Percentiles rank a stretch among this genome's conserved stretches.
These are phyloP conservation scores for Fusarium burgessii DNA, from an alignment of 2,329 filamentous ascomycete species.

Conservation along the genomic window DNA sequence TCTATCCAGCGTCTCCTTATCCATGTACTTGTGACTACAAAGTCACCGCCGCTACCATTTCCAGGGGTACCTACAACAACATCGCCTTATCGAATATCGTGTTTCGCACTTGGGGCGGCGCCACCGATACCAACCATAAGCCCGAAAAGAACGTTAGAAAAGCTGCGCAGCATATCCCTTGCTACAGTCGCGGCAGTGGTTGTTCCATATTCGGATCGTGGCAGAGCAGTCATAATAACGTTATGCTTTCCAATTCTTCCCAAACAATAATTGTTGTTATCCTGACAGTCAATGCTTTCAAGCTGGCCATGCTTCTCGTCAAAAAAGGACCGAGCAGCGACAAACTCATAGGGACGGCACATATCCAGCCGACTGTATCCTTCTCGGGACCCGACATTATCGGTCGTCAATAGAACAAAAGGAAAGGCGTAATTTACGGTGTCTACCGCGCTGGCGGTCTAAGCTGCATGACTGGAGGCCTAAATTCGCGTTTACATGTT, in stretches of 20 bases:
- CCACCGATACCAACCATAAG: slow-evolving; percentile 54
- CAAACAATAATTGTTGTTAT: slow-evolving; percentile 49
- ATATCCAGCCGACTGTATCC: slow-evolving; percentile 60
- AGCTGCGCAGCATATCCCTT: slow-evolving; percentile 47
- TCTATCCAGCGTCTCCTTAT: too few species aligned
- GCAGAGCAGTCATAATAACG: slow-evolving; percentile 50
- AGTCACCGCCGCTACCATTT: slow-evolving; percentile 6
- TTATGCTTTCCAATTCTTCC: slow-evolving; percentile 52
- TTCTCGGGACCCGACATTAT: slow-evolving; percentile 25
- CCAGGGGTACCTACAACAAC: slow-evolving; percentile 35
- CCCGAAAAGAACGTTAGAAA: slow-evolving; percentile 46
- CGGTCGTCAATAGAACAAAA: too few species aligned
- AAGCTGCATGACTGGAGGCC: too few species aligned
- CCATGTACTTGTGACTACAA: too few species aligned
- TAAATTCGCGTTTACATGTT: too few species aligned
- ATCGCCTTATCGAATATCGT: slow-evolving; percentile 53
- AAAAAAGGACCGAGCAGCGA: slow-evolving; percentile 22
- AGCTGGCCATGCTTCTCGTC: slow-evolving; percentile 53
- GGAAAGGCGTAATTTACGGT: too few species aligned
- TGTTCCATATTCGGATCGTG: slow-evolving; percentile 45
- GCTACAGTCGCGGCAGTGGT: slow-evolving; percentile 44
- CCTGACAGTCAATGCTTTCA: slow-evolving; percentile 40
- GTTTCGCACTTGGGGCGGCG: slow-evolving; percentile 49
- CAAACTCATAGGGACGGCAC: slow-evolving; percentile 43
- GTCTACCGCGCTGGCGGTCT: too few species aligned